A percentile compares a stretch with the other conserved stretches of the same genome.
Conservation (phyloP, 805 yeast genomes). For the Grigorovia humatica region DNA sequence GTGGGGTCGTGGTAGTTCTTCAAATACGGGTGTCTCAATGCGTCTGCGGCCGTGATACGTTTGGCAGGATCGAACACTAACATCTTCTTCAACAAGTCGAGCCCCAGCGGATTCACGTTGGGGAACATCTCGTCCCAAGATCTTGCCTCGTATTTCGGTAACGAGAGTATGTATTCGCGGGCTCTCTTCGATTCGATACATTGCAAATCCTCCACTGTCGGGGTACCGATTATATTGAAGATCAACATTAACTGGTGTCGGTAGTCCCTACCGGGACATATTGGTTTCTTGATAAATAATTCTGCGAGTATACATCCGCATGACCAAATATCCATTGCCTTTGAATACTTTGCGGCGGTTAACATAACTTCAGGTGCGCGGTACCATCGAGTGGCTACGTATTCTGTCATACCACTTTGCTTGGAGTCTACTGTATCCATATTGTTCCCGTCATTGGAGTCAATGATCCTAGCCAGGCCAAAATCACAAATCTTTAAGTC, state of each 20-base stretch:
- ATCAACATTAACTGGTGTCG: slow-evolving; percentile 82
- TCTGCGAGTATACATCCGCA: slow-evolving; percentile 95
- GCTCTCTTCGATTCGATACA: slow-evolving; percentile 74
- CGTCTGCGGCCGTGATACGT: slow-evolving; percentile 75
- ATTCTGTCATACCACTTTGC: slow-evolving; percentile 65
- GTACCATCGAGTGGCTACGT: slow-evolving; percentile 97
- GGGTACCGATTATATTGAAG: slow-evolving; percentile 80
- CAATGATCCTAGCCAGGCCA: slow-evolving; percentile 60
- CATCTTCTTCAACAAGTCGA: slow-evolving; percentile 59
- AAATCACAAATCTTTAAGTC: slow-evolving; percentile 92
- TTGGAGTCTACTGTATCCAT: slow-evolving; percentile 6
- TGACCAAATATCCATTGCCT: slow-evolving; percentile 94
- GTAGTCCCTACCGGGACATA: slow-evolving; percentile 91
- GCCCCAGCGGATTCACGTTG: slow-evolving; percentile 49
- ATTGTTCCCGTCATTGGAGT: slow-evolving; percentile 22
- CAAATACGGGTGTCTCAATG: slow-evolving; percentile 78
- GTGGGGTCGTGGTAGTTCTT: slow-evolving; percentile 85
- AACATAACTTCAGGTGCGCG: slow-evolving; percentile 97
- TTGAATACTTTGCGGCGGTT: slow-evolving; percentile 84
- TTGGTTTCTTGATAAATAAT: slow-evolving; percentile 72
- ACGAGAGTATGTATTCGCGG: slow-evolving; percentile 70
- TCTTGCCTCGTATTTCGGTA: slow-evolving; percentile 47
- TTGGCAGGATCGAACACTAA: slow-evolving; percentile 74
- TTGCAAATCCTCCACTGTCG: slow-evolving; percentile 65
- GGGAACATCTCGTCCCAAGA: slow-evolving; percentile 30